Base-by-base conservation (phyloP, 1,284 basidiomycete species). In the Boletellus dicymbophilus region DNA sequence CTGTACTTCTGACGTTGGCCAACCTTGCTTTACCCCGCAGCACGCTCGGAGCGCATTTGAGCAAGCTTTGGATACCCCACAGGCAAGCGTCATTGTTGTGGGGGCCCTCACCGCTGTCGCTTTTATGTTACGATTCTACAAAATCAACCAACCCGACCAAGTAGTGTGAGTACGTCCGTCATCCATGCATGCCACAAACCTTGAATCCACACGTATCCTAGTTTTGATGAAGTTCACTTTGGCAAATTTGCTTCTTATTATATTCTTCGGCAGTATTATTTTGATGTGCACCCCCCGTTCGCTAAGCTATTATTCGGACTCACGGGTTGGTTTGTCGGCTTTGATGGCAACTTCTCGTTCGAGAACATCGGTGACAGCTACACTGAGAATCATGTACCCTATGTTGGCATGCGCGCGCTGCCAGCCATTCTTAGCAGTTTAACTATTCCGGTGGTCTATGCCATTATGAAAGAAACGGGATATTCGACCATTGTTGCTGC, bases 251-350 rank as follows among this genome's bases (percentile, higher is more conserved):
- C 95, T 18, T 84, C 90, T 7, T 91, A 93, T 70, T 98, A 98
- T 71, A 85, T 98, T 61, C 77, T 77, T 47, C 80, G 94, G 56
- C 84, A 97, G 72, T 99, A 97, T 75, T 98, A 98, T 74, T 99
- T 99, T 76, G 97, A 99, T 69, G 97, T 99, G 5, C 97, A 99
- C 65, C 96, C 96, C 34, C 96, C 96, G 15, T 85, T 98, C 46
- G 94, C 95, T 39, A 98, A 98, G 69, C 80, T 98, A 57, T 78
- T 98, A 27, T 90, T 95, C 62, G 97, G 89, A 40, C 80, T 96
- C 33, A 90, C 91, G 23, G 97, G 94, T 54, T 98, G 93, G 91
- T 88, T 97, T 53, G 92, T 96, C 37, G 97, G 97, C 10, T 99
- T 96, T 67, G 90, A 98, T 61, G 97, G 96, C 26, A 75, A 85